Evolutionary conservation across 2,329 filamentous ascomycete genomes (phyloP), one percentile per base, ranked within the genome.

Genomic region (Fusarium liriodendri): DNA sequence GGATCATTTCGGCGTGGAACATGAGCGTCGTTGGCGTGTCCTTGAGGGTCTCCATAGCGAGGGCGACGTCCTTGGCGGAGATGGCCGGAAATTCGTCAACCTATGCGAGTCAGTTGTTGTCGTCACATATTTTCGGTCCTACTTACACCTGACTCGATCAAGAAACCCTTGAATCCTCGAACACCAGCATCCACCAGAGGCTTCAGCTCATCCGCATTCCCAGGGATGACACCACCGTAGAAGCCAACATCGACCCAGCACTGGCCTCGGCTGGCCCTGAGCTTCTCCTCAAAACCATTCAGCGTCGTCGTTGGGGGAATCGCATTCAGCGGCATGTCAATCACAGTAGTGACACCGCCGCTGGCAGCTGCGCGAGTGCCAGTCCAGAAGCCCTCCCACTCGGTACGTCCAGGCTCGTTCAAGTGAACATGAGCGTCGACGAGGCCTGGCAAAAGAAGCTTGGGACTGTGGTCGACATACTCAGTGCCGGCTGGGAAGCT

Each of bases 231-330:
- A 35, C 97, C 97, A 29, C 97, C 97, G 81, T 98, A 98, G 83
- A 99, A 98, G 33, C 95, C 97, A n/a, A 98, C 95, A 78, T 98
- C 97, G 29, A 98, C 95, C 96, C 96, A 99, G 84, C 96, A 98
- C 84, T 98, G 93, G 37, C 94, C 95, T 70, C 89, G 84, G 45
- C 95, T 95, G 27, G 97, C 97, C 32, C 90, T 89, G 55, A 98
- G 87, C 87, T 99, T 99, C 85, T 95, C 93, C 71, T 93, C 87
- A 76, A 99, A 89, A 8, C 93, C 94, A 20, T 87, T 86, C 4
- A 98, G 88, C 0, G 96, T 98, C 11, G 96, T 98, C 0, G 97
- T 99, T 0, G 97, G 97, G 38, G 97, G 97, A 63, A 99, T 97
- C 58, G 96, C 95, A 84, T 99, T 99, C 71, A 98, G 84, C 37